phyloP scores from a whole-genome alignment of 73 alveolate species.

The Paramecium primaurelia region DNA sequence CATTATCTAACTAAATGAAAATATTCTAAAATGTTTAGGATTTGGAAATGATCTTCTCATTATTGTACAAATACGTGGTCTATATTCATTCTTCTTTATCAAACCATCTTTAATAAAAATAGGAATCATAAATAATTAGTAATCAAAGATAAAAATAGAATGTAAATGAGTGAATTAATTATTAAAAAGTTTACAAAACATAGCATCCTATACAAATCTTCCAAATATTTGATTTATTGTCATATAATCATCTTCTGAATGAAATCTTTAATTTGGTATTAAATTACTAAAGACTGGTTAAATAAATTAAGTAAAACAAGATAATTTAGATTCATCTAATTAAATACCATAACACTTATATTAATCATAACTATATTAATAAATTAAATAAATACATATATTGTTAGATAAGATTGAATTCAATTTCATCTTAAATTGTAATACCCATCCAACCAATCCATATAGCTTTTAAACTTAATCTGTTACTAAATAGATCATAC shows the following conservation, averaged over 20 bases:
- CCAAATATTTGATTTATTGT: background rate
- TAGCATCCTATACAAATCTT: background rate
- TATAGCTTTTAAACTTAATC: background rate
- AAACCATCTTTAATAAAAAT: background rate
- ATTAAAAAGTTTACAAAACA: background rate
- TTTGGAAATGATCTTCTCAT: background rate
- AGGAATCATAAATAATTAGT: background rate
- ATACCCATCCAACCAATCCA: conserved; percentile 46
- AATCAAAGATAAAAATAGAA: background rate
- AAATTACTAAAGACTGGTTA: conserved; percentile 13
- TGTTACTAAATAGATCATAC: background rate
- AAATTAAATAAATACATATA: background rate
- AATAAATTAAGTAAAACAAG: background rate
- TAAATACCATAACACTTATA: conserved; percentile 9
- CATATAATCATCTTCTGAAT: background rate
- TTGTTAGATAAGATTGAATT: background rate
- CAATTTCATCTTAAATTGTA: background rate
- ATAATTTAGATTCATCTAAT: background rate
- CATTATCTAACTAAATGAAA: background rate
- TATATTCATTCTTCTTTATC: background rate
- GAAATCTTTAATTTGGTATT: background rate
- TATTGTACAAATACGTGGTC: conserved; percentile 1
- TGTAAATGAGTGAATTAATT: background rate
- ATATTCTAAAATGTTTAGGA: background rate
- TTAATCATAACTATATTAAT: background rate